These are phyloP conservation scores for Kingdonia uniflora DNA, from an alignment of 164 flowering plant genomes.

Conservation along the genomic window DNA sequence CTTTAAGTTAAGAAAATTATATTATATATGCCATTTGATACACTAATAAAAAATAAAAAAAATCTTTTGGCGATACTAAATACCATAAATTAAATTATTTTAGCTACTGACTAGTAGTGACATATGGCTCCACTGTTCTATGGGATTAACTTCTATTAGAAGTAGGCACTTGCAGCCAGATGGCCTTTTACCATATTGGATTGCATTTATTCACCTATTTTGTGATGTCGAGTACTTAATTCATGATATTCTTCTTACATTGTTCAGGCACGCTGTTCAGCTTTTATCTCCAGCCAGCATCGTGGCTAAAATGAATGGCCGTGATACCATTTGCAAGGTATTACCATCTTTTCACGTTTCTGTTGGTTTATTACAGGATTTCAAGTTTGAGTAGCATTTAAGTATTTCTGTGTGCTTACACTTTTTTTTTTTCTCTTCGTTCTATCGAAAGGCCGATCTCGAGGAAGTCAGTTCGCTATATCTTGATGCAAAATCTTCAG, in stretches of 20 bases:
- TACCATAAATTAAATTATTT: no score
- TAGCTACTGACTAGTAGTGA: no score
- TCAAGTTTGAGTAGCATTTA: not conserved
- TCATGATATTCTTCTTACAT: not conserved
- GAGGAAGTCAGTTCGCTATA: conserved; percentile 68
- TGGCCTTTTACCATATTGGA: no score
- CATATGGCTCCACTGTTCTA: no score
- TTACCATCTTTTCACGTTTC: not conserved
- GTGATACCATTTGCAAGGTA: conserved; percentile 80
- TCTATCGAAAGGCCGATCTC: conserved; percentile 52
- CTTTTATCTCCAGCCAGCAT: conserved; percentile 71
- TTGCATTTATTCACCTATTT: no score
- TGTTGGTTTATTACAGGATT: no score
- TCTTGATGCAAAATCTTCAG: conserved; percentile 92
- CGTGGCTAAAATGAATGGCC: conserved; percentile 72
- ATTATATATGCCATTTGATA: no score
- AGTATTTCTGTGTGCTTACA: not conserved
- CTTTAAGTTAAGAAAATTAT: no score
- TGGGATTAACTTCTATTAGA: no score
- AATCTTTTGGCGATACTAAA: no score
- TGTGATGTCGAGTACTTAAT: not conserved
- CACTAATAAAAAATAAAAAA: no score
- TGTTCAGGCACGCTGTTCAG: conserved; percentile 83
- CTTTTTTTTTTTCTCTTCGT: not conserved
- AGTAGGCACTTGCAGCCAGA: no score